These are phyloP conservation scores for Ottelia alismoides DNA, from an alignment of 106 monocot genomes.

Conservation along the genomic window DNA sequence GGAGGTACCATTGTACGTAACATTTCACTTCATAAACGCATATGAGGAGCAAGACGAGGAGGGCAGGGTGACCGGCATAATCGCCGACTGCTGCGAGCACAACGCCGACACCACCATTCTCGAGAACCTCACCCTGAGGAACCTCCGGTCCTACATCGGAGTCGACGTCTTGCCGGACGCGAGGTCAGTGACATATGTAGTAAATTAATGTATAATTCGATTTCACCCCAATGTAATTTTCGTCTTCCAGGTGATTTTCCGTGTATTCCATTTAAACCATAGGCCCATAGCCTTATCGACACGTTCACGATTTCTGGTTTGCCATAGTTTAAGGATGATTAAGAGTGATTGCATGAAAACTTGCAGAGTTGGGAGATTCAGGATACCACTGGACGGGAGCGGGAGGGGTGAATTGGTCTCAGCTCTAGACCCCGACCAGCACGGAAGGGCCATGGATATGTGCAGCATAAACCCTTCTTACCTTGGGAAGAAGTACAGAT, in stretches of 20 bases:
- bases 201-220: too few relatives aligned
- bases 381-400: conserved; percentile 79
- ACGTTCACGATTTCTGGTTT: too few relatives aligned
- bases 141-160: conserved; percentile 39
- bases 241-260: too few relatives aligned
- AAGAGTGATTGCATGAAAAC: too few relatives aligned
- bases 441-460: conserved; percentile 88
- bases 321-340: too few relatives aligned
- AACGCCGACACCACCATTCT: conserved; percentile 64
- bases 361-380: conserved; percentile 71
- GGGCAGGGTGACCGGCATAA: conserved; percentile 50
- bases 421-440: conserved; percentile 73
- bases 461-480: conserved; percentile 75
- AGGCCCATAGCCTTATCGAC: too few relatives aligned
- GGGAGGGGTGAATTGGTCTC: conserved; percentile 42
- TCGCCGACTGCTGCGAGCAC: conserved; percentile 97
- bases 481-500: conserved; percentile 69
- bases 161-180: conserved; percentile 74
- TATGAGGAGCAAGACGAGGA: conserved; percentile 76
- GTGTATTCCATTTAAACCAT: too few relatives aligned
- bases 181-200: too few relatives aligned
- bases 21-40: conserved; percentile 98
- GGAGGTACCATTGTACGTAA: conserved; percentile 81
- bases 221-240: too few relatives aligned
- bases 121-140: conserved; percentile 62